These are phyloP conservation scores for Fusarium tanahbumbuense DNA, from an alignment of 2,329 filamentous ascomycete species.

Conservation along the genomic window DNA sequence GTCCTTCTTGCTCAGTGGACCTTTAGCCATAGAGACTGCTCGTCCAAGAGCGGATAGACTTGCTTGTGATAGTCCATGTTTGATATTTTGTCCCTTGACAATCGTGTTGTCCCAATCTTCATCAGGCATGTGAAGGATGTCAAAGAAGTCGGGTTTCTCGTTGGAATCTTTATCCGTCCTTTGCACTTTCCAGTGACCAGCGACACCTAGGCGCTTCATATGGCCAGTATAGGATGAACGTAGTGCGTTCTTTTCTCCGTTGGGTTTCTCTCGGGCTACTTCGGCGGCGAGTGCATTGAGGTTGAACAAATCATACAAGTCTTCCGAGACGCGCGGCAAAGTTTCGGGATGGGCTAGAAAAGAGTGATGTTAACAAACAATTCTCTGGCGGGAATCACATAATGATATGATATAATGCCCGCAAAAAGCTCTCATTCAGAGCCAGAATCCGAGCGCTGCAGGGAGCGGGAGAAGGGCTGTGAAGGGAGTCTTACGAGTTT, in stretches of 20 bases:
- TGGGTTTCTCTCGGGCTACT: slow-evolving; percentile 71
- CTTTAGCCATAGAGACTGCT: slow-evolving; percentile 69
- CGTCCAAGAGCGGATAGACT: slow-evolving; percentile 59
- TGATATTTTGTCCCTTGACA: slow-evolving; percentile 66
- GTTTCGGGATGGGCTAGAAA: slow-evolving; percentile 62
- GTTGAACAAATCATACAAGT: slow-evolving; percentile 70
- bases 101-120: slow-evolving; percentile 67
- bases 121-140: slow-evolving; percentile 63
- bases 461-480: slow-evolving; percentile 49
- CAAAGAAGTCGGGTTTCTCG: slow-evolving; percentile 60
- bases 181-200: slow-evolving; percentile 68
- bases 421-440: slow-evolving; percentile 32
- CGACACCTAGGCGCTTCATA: slow-evolving; percentile 71
- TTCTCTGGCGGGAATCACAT: slow-evolving; percentile 44
- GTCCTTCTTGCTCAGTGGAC: slow-evolving; percentile 63
- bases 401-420: slow-evolving; percentile 33
- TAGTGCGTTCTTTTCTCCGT: slow-evolving; percentile 74
- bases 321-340: slow-evolving; percentile 62
- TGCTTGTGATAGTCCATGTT: slow-evolving; percentile 62
- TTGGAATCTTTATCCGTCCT: slow-evolving; percentile 66
- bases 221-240: slow-evolving; percentile 77
- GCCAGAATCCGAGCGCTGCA: slow-evolving; percentile 42
- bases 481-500: slow-evolving; percentile 73
- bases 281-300: slow-evolving; percentile 68
- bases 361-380: slow-evolving; percentile 59